phyloP scores from a whole-genome alignment of 2,329 filamentous ascomycete species.

The Curvularia hawaiiensis region DNA sequence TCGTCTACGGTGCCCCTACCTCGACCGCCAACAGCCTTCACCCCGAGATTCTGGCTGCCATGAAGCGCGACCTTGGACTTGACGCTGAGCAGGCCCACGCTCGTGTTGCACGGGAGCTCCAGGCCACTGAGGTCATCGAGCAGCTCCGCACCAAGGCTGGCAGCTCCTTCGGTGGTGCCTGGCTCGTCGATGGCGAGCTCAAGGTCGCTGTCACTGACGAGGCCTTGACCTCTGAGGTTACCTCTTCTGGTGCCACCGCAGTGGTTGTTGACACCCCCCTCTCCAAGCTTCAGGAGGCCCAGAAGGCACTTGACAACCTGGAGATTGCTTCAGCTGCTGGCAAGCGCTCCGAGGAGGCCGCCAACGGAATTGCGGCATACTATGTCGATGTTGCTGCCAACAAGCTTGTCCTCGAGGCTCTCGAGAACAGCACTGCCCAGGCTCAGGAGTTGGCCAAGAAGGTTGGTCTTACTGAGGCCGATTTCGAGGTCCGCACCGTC shows the following conservation, averaged over 20 bases:
- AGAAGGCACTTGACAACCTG: conserved; percentile 48
- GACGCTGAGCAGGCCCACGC: conserved; percentile 47
- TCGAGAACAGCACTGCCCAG: conserved; percentile 43
- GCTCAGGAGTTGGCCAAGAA: conserved; percentile 46
- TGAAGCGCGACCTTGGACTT: conserved; percentile 52
- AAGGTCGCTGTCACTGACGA: conserved; percentile 49
- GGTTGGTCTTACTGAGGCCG: conserved; percentile 45
- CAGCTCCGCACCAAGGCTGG: conserved; percentile 41
- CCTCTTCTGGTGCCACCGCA: conserved; percentile 45
- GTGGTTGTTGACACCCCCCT: conserved; percentile 44
- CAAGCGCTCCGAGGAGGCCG: conserved; percentile 30
- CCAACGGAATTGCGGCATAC: conserved; percentile 44
- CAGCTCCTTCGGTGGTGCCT: conserved; percentile 48
- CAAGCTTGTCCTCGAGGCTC: conserved; percentile 50
- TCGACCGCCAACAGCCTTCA: conserved; percentile 45
- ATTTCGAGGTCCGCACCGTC: conserved; percentile 48
- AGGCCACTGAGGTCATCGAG: conserved; percentile 48
- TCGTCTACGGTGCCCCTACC: conserved; percentile 50
- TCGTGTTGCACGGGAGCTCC: conserved; percentile 48
- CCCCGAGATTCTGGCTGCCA: conserved; percentile 50
- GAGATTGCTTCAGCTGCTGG: conserved; percentile 35
- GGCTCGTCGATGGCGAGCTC: conserved; percentile 47
- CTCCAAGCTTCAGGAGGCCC: conserved; percentile 46
- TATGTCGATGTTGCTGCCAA: conserved; percentile 50
- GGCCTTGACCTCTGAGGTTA: conserved; percentile 44